A percentile compares a stretch with the other conserved stretches of the same genome.
phyloP scores from a whole-genome alignment of 2,329 filamentous ascomycete species.

The Ampelomyces quisqualis region DNA sequence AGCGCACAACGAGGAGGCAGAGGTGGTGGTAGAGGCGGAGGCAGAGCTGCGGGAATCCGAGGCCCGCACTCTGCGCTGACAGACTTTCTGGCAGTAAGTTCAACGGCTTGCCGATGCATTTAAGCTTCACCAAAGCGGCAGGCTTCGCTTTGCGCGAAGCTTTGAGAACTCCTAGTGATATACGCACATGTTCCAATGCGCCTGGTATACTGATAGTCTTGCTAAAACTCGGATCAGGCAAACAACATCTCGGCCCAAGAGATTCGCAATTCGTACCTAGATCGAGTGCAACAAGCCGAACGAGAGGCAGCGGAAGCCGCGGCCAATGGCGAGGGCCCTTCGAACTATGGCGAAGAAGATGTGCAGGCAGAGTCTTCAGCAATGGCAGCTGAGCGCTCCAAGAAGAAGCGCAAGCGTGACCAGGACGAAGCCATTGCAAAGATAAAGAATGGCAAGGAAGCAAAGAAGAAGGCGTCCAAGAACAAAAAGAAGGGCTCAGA shows the following conservation, averaged over 20 bases:
- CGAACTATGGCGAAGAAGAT: constrained; percentile 40
- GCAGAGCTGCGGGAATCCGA: constrained; percentile 47
- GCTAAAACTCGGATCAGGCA: constrained; percentile 48
- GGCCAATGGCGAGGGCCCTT: constrained; percentile 41
- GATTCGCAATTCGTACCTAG: constrained; percentile 61
- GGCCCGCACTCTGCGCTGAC: constrained; percentile 67
- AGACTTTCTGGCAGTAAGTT: constrained; percentile 63
- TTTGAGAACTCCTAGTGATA: too few relatives aligned
- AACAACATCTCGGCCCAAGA: constrained; percentile 71
- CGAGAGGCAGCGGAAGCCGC: constrained; percentile 38
- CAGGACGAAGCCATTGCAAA: constrained; percentile 52
- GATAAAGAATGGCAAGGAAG: constrained; percentile 53
- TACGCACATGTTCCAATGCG: too few relatives aligned
- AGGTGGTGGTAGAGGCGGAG: constrained; percentile 46
- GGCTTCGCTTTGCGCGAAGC: too few relatives aligned
- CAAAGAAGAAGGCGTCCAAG: constrained; percentile 49
- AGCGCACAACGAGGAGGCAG: constrained; percentile 43
- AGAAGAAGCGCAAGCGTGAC: constrained; percentile 61
- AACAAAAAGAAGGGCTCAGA: constrained; percentile 46
- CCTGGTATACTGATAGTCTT: too few relatives aligned
- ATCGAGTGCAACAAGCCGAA: constrained; percentile 54
- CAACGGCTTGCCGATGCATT: too few relatives aligned
- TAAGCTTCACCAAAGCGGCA: too few relatives aligned
- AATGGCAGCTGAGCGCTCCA: constrained; percentile 47
- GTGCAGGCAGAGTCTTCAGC: constrained; percentile 41